phyloP scores from a whole-genome alignment of 495 filamentous ascomycete genomes.

The Umbilicaria muhlenbergii region DNA sequence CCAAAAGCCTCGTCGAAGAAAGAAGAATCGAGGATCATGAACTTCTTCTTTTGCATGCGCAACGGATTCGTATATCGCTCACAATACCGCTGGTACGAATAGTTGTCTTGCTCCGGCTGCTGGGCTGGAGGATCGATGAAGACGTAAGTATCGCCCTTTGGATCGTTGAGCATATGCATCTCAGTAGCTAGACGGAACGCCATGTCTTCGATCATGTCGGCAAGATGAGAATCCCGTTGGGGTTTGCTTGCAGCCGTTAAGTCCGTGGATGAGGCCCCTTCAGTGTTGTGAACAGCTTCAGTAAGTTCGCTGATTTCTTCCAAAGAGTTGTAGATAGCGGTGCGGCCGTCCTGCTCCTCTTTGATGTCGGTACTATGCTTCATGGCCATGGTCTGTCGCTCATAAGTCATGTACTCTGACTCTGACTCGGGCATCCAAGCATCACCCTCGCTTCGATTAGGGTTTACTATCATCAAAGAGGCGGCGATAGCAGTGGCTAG shows the following conservation, averaged over 20 bases:
- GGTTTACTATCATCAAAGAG: too few species aligned
- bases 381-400: too few species aligned
- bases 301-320: too few species aligned
- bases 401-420: too few species aligned
- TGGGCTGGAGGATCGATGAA: slow-evolving; percentile 31
- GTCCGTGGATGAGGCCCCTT: not conserved
- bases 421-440: too few species aligned
- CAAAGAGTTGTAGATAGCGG: too few species aligned
- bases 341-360: too few species aligned
- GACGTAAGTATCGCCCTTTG: slow-evolving; percentile 35
- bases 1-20: slow-evolving; percentile 33
- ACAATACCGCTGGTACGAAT: slow-evolving; percentile 4
- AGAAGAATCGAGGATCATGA: slow-evolving; percentile 30
- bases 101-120: slow-evolving; percentile 13
- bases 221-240: not conserved
- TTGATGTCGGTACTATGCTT: too few species aligned
- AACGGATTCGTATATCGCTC: slow-evolving; percentile 18
- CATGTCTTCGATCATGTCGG: slow-evolving; percentile 12
- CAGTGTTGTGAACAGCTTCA: too few species aligned
- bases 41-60: slow-evolving; percentile 28
- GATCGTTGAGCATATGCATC: slow-evolving; percentile 18
- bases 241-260: not conserved
- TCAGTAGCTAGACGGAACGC: slow-evolving; percentile 4
- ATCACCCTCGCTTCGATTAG: too few species aligned
- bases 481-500: too few species aligned